Base-by-base conservation (phyloP, 371 early-diverging fungal genomes). In the Mucor plumbeus region DNA sequence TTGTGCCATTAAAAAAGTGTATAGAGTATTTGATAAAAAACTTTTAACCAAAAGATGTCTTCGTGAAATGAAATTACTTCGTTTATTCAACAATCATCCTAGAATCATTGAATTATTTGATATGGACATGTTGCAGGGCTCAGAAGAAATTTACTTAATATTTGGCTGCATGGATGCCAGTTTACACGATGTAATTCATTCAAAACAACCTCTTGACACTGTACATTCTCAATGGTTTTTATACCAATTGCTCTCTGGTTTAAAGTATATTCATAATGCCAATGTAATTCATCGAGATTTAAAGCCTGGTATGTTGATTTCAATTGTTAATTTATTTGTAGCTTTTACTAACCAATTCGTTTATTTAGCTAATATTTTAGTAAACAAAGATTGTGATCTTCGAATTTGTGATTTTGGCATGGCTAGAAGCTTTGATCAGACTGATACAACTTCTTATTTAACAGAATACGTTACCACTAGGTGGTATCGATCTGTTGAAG, bases 401-500 rank as follows among this genome's bases (percentile, higher is more conserved):
- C 17, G 84, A 56, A 93, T 92, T 53, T 90, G 90, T 73, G 92
- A 92, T 67, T 92, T 92, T 80, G 92, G 92, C 9, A 83, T 92
- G 62, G 93, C 92, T 13, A 80, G 93, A 59, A 92, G 91, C 5
- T 90, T 89, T 54, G 72, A 73, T 14, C 78, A 78, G 39, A 85
- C 82, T 36, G 84, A 73, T 26, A 82, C 86, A 63, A 77, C 80
- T 59, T 87, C 85, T 10, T 90, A 87, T 60, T 82, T 92, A 83
- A 91, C 91, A 39, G 90, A 93, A 72, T 93, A 93, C 65, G 95
- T 94, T 11, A 88, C 94, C 21, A 96, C 96, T 13, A 81, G 96
- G 64, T 96, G 95, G 95, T 96, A 96, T 77, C 88, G 96, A 58
- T 89, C 96, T 7, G 96, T 96, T n/a, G 96, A 96, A 74, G 85